Base-by-base conservation (phyloP, 352 stramenopile genomes). In the Pythium apleroticum region DNA sequence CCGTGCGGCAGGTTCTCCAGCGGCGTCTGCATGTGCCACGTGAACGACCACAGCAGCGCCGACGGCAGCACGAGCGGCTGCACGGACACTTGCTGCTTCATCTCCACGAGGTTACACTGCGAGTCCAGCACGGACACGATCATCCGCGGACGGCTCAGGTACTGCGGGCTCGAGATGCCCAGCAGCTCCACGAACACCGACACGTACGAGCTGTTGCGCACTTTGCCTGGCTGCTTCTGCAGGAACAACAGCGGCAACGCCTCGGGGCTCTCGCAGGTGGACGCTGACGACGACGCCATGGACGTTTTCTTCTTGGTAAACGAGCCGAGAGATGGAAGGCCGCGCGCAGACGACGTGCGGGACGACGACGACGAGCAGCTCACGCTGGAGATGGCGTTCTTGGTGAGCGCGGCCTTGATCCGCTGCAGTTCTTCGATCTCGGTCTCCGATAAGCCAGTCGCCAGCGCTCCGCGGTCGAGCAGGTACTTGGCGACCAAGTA, bases 21-120 rank as follows among this genome's bases (percentile, higher is more conserved):
- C n/a, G 91, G 89, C 0, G 89, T 97, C 61, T 97, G 89, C 91
- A 97, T 97, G 69, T 97, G 86, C 91, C 91, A 98, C 25, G 89
- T 97, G 61, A 93, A 89, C 12, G 84, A 78, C 85, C 91, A 98
- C 30, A 91, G 63, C 9, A 96, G 71, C 25, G 77, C 72, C 20
- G 78, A 78, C 2, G 79, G 63, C 2, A 87, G 63, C n/a, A 77
- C 66, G 8, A 89, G 71, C 27, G 81, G 84, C 65, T 93, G 80
- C 28, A 84, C 67, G 0, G 84, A 88, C 25, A 92, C 86, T 63
- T 91, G 81, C 70, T 93, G 84, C 52, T 84, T 83, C 68, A 84
- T 85, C 61, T 95, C 84, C 22, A 95, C 77, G 7, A 90, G 64
- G 62, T 91, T 80, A 4, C 69, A 75, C 39, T 89, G 72, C 48